A percentile compares a stretch with the other conserved stretches of the same genome.
Conservation (phyloP, 2,329 filamentous ascomycete genomes). For the Paecilomyces variotii region DNA sequence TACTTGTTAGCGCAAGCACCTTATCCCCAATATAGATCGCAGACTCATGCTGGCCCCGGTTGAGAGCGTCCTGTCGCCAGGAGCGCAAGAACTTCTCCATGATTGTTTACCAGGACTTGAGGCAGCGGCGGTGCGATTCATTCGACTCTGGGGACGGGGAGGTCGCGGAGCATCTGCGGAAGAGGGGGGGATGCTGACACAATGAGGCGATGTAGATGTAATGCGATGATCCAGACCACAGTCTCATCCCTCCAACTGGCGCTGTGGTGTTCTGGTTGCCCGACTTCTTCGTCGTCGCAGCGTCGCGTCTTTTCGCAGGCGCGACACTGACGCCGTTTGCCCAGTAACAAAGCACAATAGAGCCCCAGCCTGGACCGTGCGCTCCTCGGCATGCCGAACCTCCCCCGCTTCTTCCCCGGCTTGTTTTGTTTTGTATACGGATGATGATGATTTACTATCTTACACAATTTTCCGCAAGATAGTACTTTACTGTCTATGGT, state of each 20-base stretch:
- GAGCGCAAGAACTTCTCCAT: conserved; percentile 94
- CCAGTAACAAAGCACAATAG: neutral
- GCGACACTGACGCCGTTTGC: neutral
- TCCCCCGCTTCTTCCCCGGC: neutral
- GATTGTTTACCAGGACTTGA: conserved; percentile 1
- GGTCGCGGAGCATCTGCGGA: neutral
- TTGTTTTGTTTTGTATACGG: neutral
- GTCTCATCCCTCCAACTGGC: neutral
- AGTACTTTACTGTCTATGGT: too few species aligned
- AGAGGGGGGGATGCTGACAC: neutral
- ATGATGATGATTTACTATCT: neutral
- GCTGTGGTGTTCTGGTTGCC: neutral
- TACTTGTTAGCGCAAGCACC: conserved; percentile 85
- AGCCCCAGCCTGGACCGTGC: neutral
- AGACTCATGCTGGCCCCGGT: conserved; percentile 92
- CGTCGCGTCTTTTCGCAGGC: neutral
- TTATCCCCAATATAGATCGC: conserved; percentile 98
- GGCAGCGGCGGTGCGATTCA: neutral
- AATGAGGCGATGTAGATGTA: neutral
- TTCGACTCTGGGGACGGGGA: neutral
- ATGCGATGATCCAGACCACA: neutral
- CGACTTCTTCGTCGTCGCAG: neutral
- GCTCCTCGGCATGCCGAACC: neutral
- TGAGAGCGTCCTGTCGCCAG: conserved; percentile 91
- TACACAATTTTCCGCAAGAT: neutral